Percentiles rank a stretch among this genome's conserved stretches.
These are phyloP conservation scores for Oldenlandia corymbosa DNA, from an alignment of 257 asterid genomes.

Conservation along the genomic window DNA sequence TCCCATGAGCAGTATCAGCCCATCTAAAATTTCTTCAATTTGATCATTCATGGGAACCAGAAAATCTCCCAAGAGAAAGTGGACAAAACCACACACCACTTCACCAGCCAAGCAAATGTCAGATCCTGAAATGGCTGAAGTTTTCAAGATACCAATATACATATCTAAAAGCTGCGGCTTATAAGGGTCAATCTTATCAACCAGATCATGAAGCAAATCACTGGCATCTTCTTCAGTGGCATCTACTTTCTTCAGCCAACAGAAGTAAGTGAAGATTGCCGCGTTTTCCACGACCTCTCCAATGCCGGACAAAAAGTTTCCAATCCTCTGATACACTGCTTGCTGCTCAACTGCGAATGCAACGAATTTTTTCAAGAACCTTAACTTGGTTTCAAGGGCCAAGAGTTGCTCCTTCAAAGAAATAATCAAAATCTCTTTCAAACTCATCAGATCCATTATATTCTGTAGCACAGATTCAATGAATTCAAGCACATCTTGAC, in stretches of 20 bases:
- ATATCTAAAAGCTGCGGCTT: not conserved
- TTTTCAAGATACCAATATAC: not conserved
- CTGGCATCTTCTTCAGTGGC: not conserved
- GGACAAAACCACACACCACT: not conserved
- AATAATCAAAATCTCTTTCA: not conserved
- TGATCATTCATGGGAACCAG: slow-evolving; percentile 1
- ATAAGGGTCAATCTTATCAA: slow-evolving; percentile 1
- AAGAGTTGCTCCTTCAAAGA: not conserved
- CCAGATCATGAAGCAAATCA: not conserved
- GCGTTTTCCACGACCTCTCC: not conserved
- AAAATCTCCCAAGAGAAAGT: slow-evolving; percentile 1
- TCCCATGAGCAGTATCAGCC: not conserved
- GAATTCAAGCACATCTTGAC: not conserved
- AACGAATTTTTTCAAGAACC: not conserved
- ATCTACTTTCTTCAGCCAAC: not conserved
- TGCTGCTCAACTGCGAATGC: not conserved
- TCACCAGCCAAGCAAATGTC: not conserved
- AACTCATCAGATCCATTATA: not conserved
- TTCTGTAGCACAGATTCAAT: not conserved
- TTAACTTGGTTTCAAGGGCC: slow-evolving; percentile 9
- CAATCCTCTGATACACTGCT: not conserved
- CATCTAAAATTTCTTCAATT: not conserved
- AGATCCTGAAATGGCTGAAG: not conserved
- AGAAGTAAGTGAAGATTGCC: slow-evolving; percentile 4
- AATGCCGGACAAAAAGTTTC: not conserved